These are phyloP conservation scores for Canna indica DNA, from an alignment of 176 grass and related monocot genomes.

Conservation along the genomic window DNA sequence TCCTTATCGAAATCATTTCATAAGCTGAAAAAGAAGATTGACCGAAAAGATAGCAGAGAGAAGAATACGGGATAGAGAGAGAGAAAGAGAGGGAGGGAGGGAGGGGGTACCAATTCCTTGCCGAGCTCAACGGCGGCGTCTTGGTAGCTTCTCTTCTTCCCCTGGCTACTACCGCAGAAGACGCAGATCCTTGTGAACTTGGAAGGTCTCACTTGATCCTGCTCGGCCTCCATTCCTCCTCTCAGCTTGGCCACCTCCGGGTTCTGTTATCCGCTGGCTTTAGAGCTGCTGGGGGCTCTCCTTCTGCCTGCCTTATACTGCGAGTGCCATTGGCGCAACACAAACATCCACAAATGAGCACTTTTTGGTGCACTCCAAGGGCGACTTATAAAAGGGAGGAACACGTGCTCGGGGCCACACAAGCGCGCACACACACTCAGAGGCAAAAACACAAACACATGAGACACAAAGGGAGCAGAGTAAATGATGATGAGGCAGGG, in stretches of 20 bases:
- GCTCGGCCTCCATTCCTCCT: neutral
- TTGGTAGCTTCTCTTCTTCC: slow-evolving; percentile 92
- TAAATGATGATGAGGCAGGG: neutral
- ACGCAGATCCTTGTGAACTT: slow-evolving; percentile 97
- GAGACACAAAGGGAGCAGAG: neutral
- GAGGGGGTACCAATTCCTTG: slow-evolving; percentile 66
- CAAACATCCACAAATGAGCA: slow-evolving; percentile 17
- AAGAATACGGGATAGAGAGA: neutral
- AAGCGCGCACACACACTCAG: neutral
- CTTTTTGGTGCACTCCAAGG: slow-evolving; percentile 14
- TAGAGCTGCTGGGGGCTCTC: neutral
- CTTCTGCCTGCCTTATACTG: slow-evolving; percentile 1
- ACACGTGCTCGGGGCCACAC: slow-evolving; percentile 7
- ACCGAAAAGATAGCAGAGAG: no score
- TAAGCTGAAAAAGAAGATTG: no score
- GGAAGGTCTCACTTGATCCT: slow-evolving; percentile 40
- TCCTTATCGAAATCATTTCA: no score
- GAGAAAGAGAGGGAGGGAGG: neutral
- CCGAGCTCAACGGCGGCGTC: slow-evolving; percentile 86
- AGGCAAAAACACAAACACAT: neutral
- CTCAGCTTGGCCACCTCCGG: neutral
- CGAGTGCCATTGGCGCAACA: slow-evolving; percentile 6
- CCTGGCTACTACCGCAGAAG: slow-evolving; percentile 94
- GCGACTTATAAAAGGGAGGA: neutral
- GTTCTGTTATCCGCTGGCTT: neutral